Base-by-base conservation (phyloP, 345 rosid species). In the Lumnitzera racemosa region DNA sequence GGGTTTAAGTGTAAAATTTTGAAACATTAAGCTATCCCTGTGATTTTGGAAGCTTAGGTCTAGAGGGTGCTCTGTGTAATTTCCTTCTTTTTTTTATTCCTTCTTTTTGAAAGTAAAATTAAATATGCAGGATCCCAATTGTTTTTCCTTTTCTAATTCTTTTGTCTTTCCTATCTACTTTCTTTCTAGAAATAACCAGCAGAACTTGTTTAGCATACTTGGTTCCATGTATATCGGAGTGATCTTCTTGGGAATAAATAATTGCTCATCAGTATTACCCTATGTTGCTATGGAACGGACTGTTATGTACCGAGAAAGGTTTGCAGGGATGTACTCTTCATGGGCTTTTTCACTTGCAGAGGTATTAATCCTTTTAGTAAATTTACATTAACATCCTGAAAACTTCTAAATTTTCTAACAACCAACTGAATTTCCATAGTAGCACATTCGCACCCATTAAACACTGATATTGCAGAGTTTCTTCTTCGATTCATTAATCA, bases 301-400 rank as follows among this genome's bases (percentile, higher is more conserved):
- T 11, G 98, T 86, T 12, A 69, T 84, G 80, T 86, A 88, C 65
- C 76, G 96, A 0, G 94, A 91, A 72, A 81, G 81, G 68, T 88
- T 83, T 71, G 94, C 94, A 0, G 96, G 94, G 51, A 90, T 82
- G 96, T 86, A 88, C 79, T 82, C 96, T 46, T 67, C 90, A 0
- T 79, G 81, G 77, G 76, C 88, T n/a, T 86, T 71, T 64, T 80
- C 96, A 10, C 62, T 81, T 56, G 91, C 90, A 36, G 96, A 84
- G 80, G 92, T 79, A 61, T 8, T n/a, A 25, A 16, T 13, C 36
- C 9, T 63, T 3, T 20, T 15, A 6, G 11, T 55, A 23, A 27
- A 12, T 59, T 20, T 58, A 5, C 31, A 48, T 6, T 59, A 2
- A 15, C 29, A 31, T 51, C 11, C 15, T 51, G 12, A 14, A 51